These are phyloP conservation scores for Hericium erinaceus DNA, from an alignment of 768 basidiomycete genomes.

Conservation along the genomic window DNA sequence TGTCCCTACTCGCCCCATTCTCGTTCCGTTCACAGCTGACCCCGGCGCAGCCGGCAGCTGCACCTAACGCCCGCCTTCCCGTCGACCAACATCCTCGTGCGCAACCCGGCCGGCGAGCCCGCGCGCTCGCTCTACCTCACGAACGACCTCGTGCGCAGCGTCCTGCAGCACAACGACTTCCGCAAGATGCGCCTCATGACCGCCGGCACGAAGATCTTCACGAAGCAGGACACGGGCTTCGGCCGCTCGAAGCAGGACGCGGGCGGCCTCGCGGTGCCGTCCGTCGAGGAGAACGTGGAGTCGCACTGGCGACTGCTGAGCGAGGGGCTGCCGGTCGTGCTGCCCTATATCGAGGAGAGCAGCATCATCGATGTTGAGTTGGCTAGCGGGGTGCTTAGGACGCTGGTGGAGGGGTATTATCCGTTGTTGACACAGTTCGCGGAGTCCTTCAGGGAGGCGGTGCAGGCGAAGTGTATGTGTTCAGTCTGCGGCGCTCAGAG, in stretches of 20 bases:
- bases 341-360: conserved; percentile 68
- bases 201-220: conserved; percentile 90
- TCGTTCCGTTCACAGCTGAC: neutral
- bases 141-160: conserved; percentile 74
- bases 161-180: conserved; percentile 77
- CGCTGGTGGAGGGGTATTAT: conserved; percentile 72
- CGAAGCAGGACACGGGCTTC: conserved; percentile 68
- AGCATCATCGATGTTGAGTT: conserved; percentile 49
- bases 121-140: conserved; percentile 82
- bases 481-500: conserved; percentile 3
- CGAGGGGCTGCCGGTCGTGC: conserved; percentile 75
- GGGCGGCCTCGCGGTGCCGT: conserved; percentile 5
- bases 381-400: conserved; percentile 40
- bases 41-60: conserved; percentile 55
- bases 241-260: neutral
- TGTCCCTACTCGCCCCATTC: conserved; percentile 20
- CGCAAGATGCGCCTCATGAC: conserved; percentile 78
- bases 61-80: conserved; percentile 68
- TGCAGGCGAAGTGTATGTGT: conserved; percentile 43
- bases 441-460: conserved; percentile 44
- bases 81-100: conserved; percentile 66
- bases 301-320: conserved; percentile 68
- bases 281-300: conserved; percentile 26
- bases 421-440: conserved; percentile 60
- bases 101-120: conserved; percentile 67